These are phyloP conservation scores for Curvularia spicifera DNA, from an alignment of 2,329 filamentous ascomycete genomes.

Conservation along the genomic window DNA sequence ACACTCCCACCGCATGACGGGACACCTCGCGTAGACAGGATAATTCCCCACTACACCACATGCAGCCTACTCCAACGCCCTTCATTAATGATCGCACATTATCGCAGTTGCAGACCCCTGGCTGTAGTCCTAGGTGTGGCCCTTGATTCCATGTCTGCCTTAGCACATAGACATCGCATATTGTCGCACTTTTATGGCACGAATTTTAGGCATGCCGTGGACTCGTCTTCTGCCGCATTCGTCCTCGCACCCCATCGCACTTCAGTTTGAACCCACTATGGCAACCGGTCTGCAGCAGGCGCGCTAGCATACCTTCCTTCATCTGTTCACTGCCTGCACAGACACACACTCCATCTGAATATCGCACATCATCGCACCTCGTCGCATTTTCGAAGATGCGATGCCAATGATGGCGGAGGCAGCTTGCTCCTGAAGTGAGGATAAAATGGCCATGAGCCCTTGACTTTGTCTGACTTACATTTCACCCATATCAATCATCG, in stretches of 20 bases:
- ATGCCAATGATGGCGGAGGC: not conserved
- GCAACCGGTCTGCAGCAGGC: not conserved
- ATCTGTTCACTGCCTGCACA: not conserved
- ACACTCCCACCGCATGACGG: no score
- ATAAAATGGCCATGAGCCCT: not conserved
- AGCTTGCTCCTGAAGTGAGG: not conserved
- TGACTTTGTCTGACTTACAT: not conserved
- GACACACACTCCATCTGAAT: not conserved
- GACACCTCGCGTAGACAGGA: no score
- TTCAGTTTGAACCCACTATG: not conserved
- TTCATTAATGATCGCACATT: not conserved
- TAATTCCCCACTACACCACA: no score
- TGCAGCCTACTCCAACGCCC: no score
- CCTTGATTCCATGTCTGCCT: no score
- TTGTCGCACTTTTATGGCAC: not conserved
- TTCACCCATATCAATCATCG: not conserved
- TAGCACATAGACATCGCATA: not conserved
- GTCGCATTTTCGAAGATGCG: not conserved
- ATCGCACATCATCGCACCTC: not conserved
- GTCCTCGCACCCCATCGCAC: conserved; percentile 3
- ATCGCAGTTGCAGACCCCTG: not conserved
- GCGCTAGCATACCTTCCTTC: not conserved
- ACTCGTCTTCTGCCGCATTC: not conserved
- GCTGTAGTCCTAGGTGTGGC: not conserved
- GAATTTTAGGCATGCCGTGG: not conserved